Base-by-base conservation (phyloP, 257 asterid genomes). In the Prunella vulgaris region DNA sequence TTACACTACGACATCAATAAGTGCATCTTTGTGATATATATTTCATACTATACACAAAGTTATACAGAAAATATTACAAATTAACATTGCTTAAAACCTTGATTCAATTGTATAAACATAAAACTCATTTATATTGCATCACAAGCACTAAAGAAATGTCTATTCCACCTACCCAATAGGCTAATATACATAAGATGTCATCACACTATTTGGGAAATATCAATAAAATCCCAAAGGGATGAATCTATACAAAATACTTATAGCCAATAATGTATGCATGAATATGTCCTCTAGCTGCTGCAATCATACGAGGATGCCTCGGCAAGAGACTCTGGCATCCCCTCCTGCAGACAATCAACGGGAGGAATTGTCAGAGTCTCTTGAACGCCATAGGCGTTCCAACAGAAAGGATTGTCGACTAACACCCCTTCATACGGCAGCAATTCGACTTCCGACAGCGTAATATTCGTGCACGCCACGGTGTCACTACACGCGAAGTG, bases 381-480 rank as follows among this genome's bases (percentile, higher is more conserved):
- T 35, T 91, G 99, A 44, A 79, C 20, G 0, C 99, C 99, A 9
- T 88, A 90, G 0, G 96, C 92, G 27, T 93, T 94, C 99, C 99
- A 94, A 46, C 97, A 94, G 80, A 94, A 94, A 3, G 99, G 97
- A 40, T 94, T 97, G n/a, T 86, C 99, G 0, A 94, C 92, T 18
- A 91, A 57, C 10, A 84, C 87, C 0, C 99, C 97, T 57, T 94
- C 95, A 25, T 80, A 76, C 0, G 97, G 99, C 4, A 91, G 66
- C 20, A 94, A 79, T 81, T 94, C 99, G 5, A 94, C 99, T 10
- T 94, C 97, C 1, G 99, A 91, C 97, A 94, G 89, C 18, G 96
- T 86, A 17, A 94, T 94, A 24, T 91, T 91, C 12, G 97, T 94
- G 78, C 99, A 94, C 2, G 99, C 84, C 3, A 94, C 81, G 3